A percentile compares a stretch with the other conserved stretches of the same genome.
Evolutionary conservation across 2,329 filamentous ascomycete species (phyloP).

Genomic region (Knoxdaviesia proteae): DNA sequence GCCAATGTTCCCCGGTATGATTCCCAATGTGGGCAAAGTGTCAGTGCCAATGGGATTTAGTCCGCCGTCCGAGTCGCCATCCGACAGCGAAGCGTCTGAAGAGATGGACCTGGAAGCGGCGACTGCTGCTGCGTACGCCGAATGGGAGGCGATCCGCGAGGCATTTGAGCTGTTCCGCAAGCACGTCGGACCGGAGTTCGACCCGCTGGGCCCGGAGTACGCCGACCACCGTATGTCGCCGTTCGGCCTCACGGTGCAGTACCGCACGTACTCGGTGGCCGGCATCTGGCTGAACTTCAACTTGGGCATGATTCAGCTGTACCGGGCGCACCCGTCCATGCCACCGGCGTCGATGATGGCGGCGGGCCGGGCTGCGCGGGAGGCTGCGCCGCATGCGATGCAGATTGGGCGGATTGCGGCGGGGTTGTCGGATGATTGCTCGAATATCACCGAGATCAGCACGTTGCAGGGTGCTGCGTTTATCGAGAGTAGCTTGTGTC

Average conservation of each 20-base stretch:
- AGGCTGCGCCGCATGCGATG: conserved; percentile 51
- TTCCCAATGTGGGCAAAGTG: conserved; percentile 29
- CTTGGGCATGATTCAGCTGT: conserved; percentile 63
- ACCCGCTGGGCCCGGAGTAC: conserved; percentile 50
- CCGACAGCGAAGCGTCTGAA: conserved; percentile 21
- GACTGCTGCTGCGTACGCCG: conserved; percentile 47
- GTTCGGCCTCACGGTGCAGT: conserved; percentile 65
- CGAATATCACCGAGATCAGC: conserved; percentile 37
- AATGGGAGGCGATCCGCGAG: conserved; percentile 58
- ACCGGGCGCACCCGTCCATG: conserved; percentile 73
- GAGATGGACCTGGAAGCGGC: conserved; percentile 40
- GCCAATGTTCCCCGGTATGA: conserved; percentile 32
- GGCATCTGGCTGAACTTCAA: conserved; percentile 78
- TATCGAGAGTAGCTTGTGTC: conserved; percentile 59
- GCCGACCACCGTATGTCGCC: conserved; percentile 41
- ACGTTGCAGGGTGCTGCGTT: conserved; percentile 63
- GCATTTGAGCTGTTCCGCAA: conserved; percentile 48
- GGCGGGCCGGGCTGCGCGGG: conserved; percentile 52
- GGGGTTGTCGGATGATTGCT: conserved; percentile 39
- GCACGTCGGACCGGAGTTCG: conserved; percentile 54
- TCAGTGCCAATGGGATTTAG: conserved; percentile 32
- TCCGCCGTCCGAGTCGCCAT: conserved; percentile 24
- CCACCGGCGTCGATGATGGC: conserved; percentile 78
- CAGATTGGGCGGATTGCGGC: conserved; percentile 64
- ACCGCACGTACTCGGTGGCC: conserved; percentile 71